Percentiles rank a stretch among this genome's conserved stretches.
Conservation (phyloP, 1,284 basidiomycete species). For the Amylostereum areolatum region DNA sequence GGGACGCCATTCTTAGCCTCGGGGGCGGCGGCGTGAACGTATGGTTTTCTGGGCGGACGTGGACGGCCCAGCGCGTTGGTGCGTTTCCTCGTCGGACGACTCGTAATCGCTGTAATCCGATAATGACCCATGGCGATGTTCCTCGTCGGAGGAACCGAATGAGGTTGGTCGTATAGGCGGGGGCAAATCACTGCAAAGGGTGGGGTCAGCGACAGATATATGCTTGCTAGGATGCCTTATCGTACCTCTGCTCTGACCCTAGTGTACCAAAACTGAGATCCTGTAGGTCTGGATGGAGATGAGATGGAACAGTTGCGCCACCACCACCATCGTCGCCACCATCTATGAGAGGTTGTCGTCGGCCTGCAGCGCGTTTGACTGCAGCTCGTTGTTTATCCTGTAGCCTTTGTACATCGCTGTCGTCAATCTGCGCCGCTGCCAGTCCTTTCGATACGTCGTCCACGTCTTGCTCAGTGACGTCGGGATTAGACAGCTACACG, state of each 20-base stretch:
- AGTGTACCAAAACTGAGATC: constrained; percentile 68
- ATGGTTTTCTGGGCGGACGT: constrained; percentile 18
- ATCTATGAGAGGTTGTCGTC: constrained; percentile 15
- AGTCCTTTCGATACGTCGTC: constrained; percentile 39
- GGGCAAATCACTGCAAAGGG: constrained; percentile 42
- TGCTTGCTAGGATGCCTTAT: constrained; percentile 5
- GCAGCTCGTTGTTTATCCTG: constrained; percentile 59
- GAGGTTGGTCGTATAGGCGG: constrained; percentile 58
- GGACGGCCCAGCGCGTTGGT: constrained; percentile 27
- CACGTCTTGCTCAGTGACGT: constrained; percentile 30
- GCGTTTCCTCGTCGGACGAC: constrained; percentile 70
- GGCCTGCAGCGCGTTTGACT: constrained; percentile 34
- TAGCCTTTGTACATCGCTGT: constrained; percentile 53
- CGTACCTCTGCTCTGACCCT: constrained; percentile 44
- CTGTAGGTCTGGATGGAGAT: constrained; percentile 73
- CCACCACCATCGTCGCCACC: constrained; percentile 17
- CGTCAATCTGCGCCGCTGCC: constrained; percentile 39
- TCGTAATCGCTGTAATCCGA: constrained; percentile 91
- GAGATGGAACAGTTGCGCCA: constrained; percentile 13
- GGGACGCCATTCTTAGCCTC: constrained; percentile 34
- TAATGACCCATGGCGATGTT: constrained; percentile 59
- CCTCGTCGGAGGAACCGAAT: constrained; percentile 33
- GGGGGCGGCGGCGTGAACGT: constrained; percentile 35
- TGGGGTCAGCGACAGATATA: not conserved
- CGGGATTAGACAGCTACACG: constrained; percentile 34